phyloP scores from a whole-genome alignment of 2,329 filamentous ascomycete species.

The Ophiostoma himal-ulmi region DNA sequence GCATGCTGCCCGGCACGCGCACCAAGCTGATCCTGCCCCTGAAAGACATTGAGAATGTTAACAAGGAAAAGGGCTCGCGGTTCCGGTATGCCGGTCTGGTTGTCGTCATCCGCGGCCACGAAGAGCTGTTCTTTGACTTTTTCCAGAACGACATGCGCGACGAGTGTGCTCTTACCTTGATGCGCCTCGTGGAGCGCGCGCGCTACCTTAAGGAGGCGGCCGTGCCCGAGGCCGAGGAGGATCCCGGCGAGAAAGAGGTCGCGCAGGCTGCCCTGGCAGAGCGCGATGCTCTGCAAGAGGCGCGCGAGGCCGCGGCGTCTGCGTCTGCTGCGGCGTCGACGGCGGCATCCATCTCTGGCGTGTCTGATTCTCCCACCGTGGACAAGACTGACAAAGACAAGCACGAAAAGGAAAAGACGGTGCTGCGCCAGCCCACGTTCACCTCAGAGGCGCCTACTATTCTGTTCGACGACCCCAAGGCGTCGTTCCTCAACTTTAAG shows the following conservation, averaged over 20 bases:
- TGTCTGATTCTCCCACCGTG: neutral
- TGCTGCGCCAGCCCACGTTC: conserved; percentile 43
- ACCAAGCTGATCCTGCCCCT: conserved; percentile 90
- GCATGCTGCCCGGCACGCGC: conserved; percentile 77
- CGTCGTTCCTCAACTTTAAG: conserved; percentile 87
- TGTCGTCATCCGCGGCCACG: conserved; percentile 86
- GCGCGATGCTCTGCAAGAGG: conserved; percentile 71
- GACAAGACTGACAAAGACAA: neutral
- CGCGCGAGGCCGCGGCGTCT: conserved; percentile 41
- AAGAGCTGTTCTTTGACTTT: conserved; percentile 97
- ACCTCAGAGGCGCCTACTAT: conserved; percentile 63
- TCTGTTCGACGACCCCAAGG: conserved; percentile 80
- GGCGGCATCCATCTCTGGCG: neutral
- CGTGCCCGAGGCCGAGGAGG: conserved; percentile 59
- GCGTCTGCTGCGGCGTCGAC: neutral
- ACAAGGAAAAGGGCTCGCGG: conserved; percentile 91
- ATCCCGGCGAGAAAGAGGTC: conserved; percentile 64
- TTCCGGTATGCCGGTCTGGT: conserved; percentile 88
- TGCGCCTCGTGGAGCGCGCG: conserved; percentile 68
- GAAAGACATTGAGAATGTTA: conserved; percentile 84
- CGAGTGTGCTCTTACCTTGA: conserved; percentile 77
- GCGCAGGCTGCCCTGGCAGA: conserved; percentile 74
- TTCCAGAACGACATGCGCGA: conserved; percentile 70
- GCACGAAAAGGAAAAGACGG: conserved; percentile 36
- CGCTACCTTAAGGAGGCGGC: conserved; percentile 63